Percentiles rank a stretch among this genome's conserved stretches.
Conservation (phyloP, 2,329 filamentous ascomycete genomes). For the Furcasterigmium furcatum region DNA sequence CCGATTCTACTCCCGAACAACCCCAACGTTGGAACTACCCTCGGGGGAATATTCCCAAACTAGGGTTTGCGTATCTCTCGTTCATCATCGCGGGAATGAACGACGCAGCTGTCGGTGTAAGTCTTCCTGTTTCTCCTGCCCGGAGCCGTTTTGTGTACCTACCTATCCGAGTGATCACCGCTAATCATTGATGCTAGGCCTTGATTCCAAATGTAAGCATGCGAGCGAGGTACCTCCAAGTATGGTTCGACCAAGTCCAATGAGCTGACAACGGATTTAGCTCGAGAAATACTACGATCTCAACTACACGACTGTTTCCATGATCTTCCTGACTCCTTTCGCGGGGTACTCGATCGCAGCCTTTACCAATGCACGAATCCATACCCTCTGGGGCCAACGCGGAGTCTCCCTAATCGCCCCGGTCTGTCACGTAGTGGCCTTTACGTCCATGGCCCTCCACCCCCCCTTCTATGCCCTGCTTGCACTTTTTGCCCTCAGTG, state of each 20-base stretch:
- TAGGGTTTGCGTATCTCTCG: constrained; percentile 47
- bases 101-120: constrained; percentile 57
- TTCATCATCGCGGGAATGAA: constrained; percentile 63
- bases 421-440: constrained; percentile 57
- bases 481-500: constrained; percentile 58
- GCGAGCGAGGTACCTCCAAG: background rate
- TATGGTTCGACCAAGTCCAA: background rate
- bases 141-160: background rate
- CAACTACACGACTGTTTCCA: constrained; percentile 56
- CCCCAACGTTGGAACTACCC: constrained; percentile 35
- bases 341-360: constrained; percentile 60
- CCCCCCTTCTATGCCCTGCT: constrained; percentile 64
- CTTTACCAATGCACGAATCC: constrained; percentile 57
- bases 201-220: constrained; percentile 33
- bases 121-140: constrained; percentile 10
- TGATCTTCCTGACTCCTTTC: constrained; percentile 63
- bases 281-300: constrained; percentile 59
- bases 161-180: background rate
- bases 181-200: constrained; percentile 17
- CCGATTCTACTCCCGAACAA: too few species aligned
- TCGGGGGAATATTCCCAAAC: constrained; percentile 22
- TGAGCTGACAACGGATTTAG: constrained; percentile 32
- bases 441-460: constrained; percentile 55
- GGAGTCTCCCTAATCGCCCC: constrained; percentile 64
- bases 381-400: constrained; percentile 60